A percentile compares a stretch with the other conserved stretches of the same genome.
Evolutionary conservation across 768 basidiomycete species (phyloP).

Genomic region (Chalciporus piperatus): DNA sequence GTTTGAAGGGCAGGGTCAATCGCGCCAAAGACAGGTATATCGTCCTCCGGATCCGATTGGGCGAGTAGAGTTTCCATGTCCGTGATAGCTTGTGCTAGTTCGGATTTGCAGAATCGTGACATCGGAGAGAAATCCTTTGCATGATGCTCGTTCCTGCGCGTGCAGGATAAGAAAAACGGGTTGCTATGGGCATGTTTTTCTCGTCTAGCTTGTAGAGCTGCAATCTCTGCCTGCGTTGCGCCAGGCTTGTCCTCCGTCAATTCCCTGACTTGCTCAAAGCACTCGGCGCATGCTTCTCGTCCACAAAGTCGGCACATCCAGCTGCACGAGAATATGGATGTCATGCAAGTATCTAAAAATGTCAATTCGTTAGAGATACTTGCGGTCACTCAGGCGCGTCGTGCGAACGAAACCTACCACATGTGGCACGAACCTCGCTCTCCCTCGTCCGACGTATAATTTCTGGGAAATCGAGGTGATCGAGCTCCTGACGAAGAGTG

Average conservation of each 20-base stretch:
- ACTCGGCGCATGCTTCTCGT: conserved; percentile 84
- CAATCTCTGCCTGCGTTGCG: conserved; percentile 46
- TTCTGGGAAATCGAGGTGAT: conserved; percentile 53
- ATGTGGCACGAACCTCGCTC: conserved; percentile 80
- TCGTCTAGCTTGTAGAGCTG: conserved; percentile 47
- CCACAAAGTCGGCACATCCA: conserved; percentile 94
- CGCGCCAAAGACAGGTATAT: conserved; percentile 17
- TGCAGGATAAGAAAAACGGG: conserved; percentile 74
- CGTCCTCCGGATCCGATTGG: conserved; percentile 28
- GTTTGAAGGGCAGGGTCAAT: conserved; percentile 31
- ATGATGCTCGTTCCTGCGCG: conserved; percentile 67
- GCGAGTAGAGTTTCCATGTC: conserved; percentile 63
- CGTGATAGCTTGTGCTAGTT: conserved; percentile 61
- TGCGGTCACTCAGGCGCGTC: conserved; percentile 1
- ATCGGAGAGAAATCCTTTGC: conserved; percentile 73
- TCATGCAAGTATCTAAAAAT: conserved; percentile 82
- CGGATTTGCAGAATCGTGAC: conserved; percentile 65
- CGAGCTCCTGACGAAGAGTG: conserved; percentile 58
- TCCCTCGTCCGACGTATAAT: conserved; percentile 75
- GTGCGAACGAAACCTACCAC: conserved; percentile 51
- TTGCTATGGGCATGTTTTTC: conserved; percentile 64
- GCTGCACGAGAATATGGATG: conserved; percentile 84
- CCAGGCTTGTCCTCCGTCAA: conserved; percentile 54
- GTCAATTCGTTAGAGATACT: conserved; percentile 7
- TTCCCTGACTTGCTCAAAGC: conserved; percentile 66